Conservation (phyloP, 495 filamentous ascomycete species). For the Trichoderma virens region DNA sequence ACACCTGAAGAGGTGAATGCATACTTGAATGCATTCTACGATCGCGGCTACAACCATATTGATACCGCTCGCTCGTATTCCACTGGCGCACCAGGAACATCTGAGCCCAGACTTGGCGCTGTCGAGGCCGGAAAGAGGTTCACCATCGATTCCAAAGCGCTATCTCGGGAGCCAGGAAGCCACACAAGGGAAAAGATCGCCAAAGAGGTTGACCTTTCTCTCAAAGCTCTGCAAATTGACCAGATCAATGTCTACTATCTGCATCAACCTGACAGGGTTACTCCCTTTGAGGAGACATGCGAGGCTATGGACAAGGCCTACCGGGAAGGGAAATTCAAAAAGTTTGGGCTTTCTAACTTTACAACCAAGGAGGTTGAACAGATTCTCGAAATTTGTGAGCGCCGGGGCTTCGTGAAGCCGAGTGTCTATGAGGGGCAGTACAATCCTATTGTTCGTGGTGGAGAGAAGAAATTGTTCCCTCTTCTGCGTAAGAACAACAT, state of each 20-base stretch:
- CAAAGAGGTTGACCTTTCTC: conserved; percentile 19
- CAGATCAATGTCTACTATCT: conserved; percentile 19
- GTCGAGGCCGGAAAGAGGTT: conserved; percentile 14
- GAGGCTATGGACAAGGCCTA: background rate
- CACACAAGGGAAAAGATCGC: conserved; percentile 20
- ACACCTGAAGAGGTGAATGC: conserved; percentile 16
- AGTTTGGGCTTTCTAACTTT: background rate
- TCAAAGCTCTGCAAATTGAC: conserved; percentile 16
- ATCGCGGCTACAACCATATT: background rate
- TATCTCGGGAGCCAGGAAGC: conserved; percentile 12
- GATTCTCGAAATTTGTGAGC: background rate
- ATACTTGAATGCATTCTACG: background rate
- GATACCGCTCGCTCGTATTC: conserved; percentile 4
- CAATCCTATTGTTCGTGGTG: conserved; percentile 7
- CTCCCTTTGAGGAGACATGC: background rate
- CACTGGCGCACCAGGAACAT: conserved; percentile 13
- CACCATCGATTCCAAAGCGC: conserved; percentile 23
- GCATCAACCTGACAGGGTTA: background rate
- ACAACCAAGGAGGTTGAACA: background rate
- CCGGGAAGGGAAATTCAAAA: background rate
- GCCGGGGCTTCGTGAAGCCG: background rate
- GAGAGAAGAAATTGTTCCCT: conserved; percentile 39
- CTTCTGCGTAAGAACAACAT: conserved; percentile 38
- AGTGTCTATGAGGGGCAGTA: background rate
- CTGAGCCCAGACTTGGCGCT: conserved; percentile 20